Percentiles rank a stretch among this genome's conserved stretches.
These are phyloP conservation scores for Phoma herbarum DNA, from an alignment of 2,329 filamentous ascomycete species.

Conservation along the genomic window DNA sequence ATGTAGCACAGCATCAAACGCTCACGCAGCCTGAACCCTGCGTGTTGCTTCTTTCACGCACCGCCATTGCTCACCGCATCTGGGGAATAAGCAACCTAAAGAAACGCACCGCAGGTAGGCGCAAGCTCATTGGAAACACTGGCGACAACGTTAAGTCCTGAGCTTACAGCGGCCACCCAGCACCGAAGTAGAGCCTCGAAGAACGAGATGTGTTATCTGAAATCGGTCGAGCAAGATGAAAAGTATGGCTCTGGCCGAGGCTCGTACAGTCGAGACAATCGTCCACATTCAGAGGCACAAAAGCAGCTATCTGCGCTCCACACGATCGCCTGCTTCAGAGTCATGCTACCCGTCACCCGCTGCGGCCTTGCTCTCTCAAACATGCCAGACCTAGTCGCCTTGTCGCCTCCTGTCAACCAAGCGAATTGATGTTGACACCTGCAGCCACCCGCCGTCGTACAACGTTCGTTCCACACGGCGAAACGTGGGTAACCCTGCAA, in stretches of 20 bases:
- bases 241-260: background rate
- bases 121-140: conserved; percentile 22
- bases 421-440: conserved; percentile 40
- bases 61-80: conserved; percentile 24
- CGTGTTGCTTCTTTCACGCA: conserved; percentile 25
- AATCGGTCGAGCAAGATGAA: background rate
- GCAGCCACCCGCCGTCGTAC: conserved; percentile 42
- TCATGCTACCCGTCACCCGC: conserved; percentile 13
- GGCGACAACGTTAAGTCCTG: background rate
- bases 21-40: conserved; percentile 42
- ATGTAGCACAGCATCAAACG: conserved; percentile 49
- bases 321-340: conserved; percentile 14
- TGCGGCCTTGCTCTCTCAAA: conserved; percentile 23
- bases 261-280: background rate
- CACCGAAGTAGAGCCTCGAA: too few species aligned
- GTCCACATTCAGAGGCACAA: background rate
- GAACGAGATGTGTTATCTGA: background rate
- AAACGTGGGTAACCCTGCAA: conserved; percentile 41
- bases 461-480: conserved; percentile 37
- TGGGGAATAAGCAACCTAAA: conserved; percentile 22
- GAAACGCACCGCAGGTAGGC: conserved; percentile 27
- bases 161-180: background rate
- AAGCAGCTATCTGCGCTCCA: conserved; percentile 14
- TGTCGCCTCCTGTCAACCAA: conserved; percentile 33
- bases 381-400: conserved; percentile 10